Conservation (phyloP, 1,139 yeast genomes). For the Blastobotrys proliferans region DNA sequence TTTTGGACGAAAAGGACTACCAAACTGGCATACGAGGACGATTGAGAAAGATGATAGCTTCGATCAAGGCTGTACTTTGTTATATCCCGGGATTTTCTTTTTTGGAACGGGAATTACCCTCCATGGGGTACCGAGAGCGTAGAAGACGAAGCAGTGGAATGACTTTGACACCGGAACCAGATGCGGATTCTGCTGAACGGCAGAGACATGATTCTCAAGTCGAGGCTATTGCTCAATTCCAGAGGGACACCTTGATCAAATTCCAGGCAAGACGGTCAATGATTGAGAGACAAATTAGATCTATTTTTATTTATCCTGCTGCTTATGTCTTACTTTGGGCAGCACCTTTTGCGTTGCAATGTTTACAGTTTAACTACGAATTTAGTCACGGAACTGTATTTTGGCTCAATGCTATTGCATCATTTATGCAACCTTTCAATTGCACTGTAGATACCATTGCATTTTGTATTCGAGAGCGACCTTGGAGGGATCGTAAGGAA, state of each 20-base stretch:
- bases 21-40: slow-evolving; percentile 8
- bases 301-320: slow-evolving; percentile 78
- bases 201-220: slow-evolving; percentile 18
- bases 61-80: too few species aligned
- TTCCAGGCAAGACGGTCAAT: slow-evolving; percentile 59
- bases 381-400: slow-evolving; percentile 39
- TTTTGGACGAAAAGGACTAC: slow-evolving; percentile 15
- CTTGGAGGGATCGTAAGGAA: slow-evolving; percentile 51
- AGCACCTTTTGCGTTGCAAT: slow-evolving; percentile 71
- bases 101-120: slow-evolving; percentile 17
- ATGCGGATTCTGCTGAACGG: background rate
- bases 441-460: slow-evolving; percentile 76
- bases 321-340: slow-evolving; percentile 79
- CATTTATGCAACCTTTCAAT: slow-evolving; percentile 76
- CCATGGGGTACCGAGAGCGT: too few species aligned
- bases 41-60: slow-evolving; percentile 18
- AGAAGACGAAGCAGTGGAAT: too few species aligned
- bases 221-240: slow-evolving; percentile 42
- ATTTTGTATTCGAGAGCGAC: slow-evolving; percentile 71
- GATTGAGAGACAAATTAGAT: slow-evolving; percentile 73
- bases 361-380: slow-evolving; percentile 54
- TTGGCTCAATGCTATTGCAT: slow-evolving; percentile 65
- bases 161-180: background rate
- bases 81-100: slow-evolving; percentile 31
- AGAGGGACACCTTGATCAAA: slow-evolving; percentile 54